These are phyloP conservation scores for Kregervanrija delftensis DNA, from an alignment of 805 yeast genomes.

Conservation along the genomic window DNA sequence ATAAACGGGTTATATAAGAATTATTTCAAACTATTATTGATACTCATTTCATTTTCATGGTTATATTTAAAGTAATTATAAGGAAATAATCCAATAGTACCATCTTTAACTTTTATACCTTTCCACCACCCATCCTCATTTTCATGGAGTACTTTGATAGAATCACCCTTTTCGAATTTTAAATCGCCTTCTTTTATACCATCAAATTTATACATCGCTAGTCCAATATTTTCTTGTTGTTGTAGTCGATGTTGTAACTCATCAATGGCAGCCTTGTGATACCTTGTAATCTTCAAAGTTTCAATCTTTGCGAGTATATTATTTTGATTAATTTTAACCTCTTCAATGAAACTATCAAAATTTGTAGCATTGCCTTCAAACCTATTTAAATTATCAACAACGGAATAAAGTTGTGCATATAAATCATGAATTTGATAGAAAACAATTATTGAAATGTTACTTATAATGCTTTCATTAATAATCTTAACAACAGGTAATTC, in stretches of 20 bases:
- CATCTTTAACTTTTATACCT: constrained; percentile 32
- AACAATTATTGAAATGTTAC: constrained; percentile 26
- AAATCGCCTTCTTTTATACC: constrained; percentile 37
- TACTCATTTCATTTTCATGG: too few relatives aligned
- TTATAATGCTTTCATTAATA: constrained; percentile 26
- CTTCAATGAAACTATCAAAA: constrained; percentile 4
- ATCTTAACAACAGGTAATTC: constrained; percentile 42
- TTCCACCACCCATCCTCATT: constrained; percentile 44
- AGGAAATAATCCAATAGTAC: constrained; percentile 39
- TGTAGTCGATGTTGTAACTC: background rate
- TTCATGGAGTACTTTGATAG: constrained; percentile 32
- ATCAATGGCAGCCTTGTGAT: constrained; percentile 3
- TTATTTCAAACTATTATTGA: too few relatives aligned
- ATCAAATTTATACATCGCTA: constrained; percentile 34
- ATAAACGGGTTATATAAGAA: too few relatives aligned
- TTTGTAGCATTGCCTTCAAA: constrained; percentile 5
- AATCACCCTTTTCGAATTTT: constrained; percentile 35
- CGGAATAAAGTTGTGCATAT: constrained; percentile 16
- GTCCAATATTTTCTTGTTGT: constrained; percentile 20
- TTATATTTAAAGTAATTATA: constrained; percentile 28
- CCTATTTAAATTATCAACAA: constrained; percentile 4
- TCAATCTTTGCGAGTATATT: background rate
- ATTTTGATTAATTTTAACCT: background rate
- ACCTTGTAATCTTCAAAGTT: constrained; percentile 2
- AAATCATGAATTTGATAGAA: constrained; percentile 34